Base-by-base conservation (phyloP, 768 basidiomycete species). In the Phaffia tasmanica region DNA sequence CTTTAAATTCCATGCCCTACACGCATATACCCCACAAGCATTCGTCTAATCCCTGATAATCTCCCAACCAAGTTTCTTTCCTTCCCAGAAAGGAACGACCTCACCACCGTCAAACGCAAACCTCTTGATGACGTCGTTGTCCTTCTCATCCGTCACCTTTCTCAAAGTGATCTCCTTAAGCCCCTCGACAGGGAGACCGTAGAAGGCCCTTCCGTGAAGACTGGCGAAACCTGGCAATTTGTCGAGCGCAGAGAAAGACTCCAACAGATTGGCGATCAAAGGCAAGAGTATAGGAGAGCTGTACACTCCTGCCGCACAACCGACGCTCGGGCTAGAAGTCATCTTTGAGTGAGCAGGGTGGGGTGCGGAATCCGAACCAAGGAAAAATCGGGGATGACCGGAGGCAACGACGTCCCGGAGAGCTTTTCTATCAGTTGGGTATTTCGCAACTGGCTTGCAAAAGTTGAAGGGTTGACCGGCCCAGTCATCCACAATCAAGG, bases 361-460 rank as follows among this genome's bases (percentile, higher is more conserved):
- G 50, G 95, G 95, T 1, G 95, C 95, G 32, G 88, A 91, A 77
- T 99, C 95, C 21, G 89, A 93, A 23, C 95, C 95, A 64, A 99
- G 81, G 83, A 99, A 99, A 78, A 99, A 99, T 57, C 88, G 85
- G 3, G 90, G 86, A 76, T 94, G 88, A 87, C 89, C 89, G 79
- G 88, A 83, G 70, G 77, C 80, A 56, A 95, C 81, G 32, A 91
- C 84, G 25, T 86, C 81, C 60, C 83, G 82, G 65, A 99, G 77
- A 18, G 94, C 91, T 72, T 83, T 76, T 19, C 94, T 82, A 75
- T 99, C 95, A 70, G 87, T 86, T 1, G 94, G 94, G 75, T 84
- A 92, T 77, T 99, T 99, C 16, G 95, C 92, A 25, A 99, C 87
- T 0, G 95, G 95, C 76, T 98, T 99, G 81, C 95, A 98, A 78